Conservation (phyloP, 1,139 yeast genomes). For the Groenewaldozyma auringiensis region DNA sequence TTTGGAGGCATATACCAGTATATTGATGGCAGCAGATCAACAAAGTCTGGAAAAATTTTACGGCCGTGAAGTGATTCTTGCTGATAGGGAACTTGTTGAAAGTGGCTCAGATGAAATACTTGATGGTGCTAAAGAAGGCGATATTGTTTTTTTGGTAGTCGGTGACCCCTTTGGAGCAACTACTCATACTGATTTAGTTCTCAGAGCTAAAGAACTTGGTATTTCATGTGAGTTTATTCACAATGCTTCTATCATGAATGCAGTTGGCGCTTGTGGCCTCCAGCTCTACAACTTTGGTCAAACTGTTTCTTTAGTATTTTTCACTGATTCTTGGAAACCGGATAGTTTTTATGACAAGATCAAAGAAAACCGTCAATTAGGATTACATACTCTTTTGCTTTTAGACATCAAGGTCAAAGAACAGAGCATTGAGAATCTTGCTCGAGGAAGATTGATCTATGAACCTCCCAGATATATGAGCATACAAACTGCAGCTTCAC, state of each 20-base stretch:
- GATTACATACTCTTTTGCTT: slow-evolving; percentile 80
- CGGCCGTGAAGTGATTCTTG: slow-evolving; percentile 76
- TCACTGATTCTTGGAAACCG: slow-evolving; percentile 93
- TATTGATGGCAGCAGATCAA: slow-evolving; percentile 84
- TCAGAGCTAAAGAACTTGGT: slow-evolving; percentile 25
- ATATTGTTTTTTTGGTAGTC: slow-evolving; percentile 88
- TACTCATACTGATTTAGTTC: slow-evolving; percentile 74
- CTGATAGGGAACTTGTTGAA: slow-evolving; percentile 93
- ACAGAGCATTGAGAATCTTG: slow-evolving; percentile 90
- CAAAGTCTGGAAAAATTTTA: slow-evolving; percentile 60
- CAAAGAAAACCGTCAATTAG: slow-evolving; percentile 80
- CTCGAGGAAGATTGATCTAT: slow-evolving; percentile 82
- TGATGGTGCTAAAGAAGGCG: slow-evolving; percentile 65
- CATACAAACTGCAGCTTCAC: slow-evolving; percentile 81
- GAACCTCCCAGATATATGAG: slow-evolving; percentile 98
- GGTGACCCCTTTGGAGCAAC: slow-evolving; percentile 99
- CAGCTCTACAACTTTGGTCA: slow-evolving; percentile 95
- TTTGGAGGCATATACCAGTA: slow-evolving; percentile 91
- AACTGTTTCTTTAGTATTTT: slow-evolving; percentile 89
- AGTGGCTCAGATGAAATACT: slow-evolving; percentile 77
- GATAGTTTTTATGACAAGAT: slow-evolving; percentile 89
- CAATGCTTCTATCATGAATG: slow-evolving; percentile 97
- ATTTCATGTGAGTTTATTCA: slow-evolving; percentile 79
- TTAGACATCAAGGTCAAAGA: slow-evolving; percentile 95
- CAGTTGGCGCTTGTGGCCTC: slow-evolving; percentile 95